Percentiles rank a stretch among this genome's conserved stretches.
These are phyloP conservation scores for Epipyxis sp. DNA, from an alignment of 108 stramenopile species.

Conservation along the genomic window DNA sequence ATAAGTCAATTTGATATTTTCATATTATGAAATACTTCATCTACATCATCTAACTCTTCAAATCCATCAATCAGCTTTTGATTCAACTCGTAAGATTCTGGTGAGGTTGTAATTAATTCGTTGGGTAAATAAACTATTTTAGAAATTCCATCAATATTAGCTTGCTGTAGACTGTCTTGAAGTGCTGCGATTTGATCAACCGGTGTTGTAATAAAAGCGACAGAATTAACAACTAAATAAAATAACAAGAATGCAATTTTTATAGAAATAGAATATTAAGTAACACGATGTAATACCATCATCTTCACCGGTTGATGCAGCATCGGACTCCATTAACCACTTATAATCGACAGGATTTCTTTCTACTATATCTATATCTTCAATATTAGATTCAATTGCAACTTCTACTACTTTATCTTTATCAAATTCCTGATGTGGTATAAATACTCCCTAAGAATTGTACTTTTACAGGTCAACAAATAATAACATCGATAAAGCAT, in stretches of 20 bases:
- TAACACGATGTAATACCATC: background rate
- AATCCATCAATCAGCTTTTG: background rate
- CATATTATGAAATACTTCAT: conserved; percentile 12
- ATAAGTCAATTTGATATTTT: no score
- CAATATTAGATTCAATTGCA: background rate
- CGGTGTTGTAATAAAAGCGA: no score
- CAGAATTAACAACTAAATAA: no score
- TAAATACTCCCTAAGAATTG: conserved; percentile 1
- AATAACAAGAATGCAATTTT: no score
- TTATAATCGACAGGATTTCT: background rate
- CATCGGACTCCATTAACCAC: no score
- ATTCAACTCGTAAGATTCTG: background rate
- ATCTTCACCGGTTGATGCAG: no score
- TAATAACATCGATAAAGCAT: background rate
- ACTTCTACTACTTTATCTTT: background rate
- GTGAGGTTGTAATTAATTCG: background rate
- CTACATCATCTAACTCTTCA: conserved; percentile 8
- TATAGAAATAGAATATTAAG: no score
- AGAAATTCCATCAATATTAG: background rate
- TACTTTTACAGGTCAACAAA: no score
- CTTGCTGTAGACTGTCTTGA: background rate
- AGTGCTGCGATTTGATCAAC: background rate
- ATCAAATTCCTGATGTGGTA: background rate
- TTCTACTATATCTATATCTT: background rate
- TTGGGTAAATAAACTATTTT: conserved; percentile 1